phyloP scores from a whole-genome alignment of 179 eudicot genomes.

The Kewa caespitosa region DNA sequence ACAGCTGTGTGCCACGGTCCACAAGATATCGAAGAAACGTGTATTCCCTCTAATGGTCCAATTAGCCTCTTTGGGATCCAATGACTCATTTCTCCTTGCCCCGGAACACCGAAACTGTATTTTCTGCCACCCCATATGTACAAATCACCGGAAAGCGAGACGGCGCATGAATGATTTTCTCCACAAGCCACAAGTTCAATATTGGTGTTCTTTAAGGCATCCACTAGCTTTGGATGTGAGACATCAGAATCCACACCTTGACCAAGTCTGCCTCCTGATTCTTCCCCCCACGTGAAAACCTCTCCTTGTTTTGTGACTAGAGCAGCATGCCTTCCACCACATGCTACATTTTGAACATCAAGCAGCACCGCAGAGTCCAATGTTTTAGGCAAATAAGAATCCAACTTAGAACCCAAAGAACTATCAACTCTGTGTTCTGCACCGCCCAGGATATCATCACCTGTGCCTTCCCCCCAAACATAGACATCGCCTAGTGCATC shows the following conservation, averaged over 20 bases:
- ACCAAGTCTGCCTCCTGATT: constrained; percentile 65
- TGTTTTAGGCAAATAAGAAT: constrained; percentile 57
- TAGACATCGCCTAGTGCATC: constrained; percentile 62
- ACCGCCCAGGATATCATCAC: constrained; percentile 51
- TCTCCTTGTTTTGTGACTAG: constrained; percentile 78
- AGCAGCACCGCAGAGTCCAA: constrained; percentile 60
- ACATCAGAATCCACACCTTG: constrained; percentile 61
- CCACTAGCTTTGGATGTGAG: constrained; percentile 58
- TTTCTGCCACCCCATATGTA: constrained; percentile 71
- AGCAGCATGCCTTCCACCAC: constrained; percentile 70
- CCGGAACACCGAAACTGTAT: constrained; percentile 37
- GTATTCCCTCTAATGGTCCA: constrained; percentile 59
- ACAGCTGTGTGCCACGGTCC: constrained; percentile 81
- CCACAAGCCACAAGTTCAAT: constrained; percentile 66
- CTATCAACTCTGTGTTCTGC: constrained; percentile 37
- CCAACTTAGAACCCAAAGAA: constrained; percentile 35
- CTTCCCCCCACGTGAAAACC: constrained; percentile 85
- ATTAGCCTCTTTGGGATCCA: constrained; percentile 63
- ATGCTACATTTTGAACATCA: constrained; percentile 63
- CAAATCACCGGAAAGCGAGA: constrained; percentile 70
- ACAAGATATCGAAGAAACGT: constrained; percentile 58
- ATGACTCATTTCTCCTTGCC: constrained; percentile 41
- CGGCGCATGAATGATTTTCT: constrained; percentile 73
- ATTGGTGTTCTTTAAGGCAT: constrained; percentile 43
- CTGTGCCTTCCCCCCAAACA: constrained; percentile 74